Conservation (phyloP, 352 stramenopile genomes). For the Thraustochytrium aureum region DNA sequence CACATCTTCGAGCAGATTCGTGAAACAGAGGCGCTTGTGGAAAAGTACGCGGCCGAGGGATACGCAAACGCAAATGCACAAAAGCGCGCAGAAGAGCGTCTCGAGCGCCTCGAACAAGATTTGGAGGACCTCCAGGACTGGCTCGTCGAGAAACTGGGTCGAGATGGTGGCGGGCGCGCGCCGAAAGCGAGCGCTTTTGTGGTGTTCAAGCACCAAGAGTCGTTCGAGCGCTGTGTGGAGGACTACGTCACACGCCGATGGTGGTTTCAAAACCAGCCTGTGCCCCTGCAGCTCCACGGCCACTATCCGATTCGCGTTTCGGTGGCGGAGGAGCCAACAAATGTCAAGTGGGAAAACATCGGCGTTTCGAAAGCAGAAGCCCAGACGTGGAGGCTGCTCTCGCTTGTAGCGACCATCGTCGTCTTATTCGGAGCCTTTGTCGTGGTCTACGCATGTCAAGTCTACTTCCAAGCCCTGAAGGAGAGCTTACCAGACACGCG, state of each 20-base stretch:
- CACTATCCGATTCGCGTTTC: constrained; percentile 61
- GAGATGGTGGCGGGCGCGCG: constrained; percentile 62
- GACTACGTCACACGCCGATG: constrained; percentile 65
- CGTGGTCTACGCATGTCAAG: constrained; percentile 12
- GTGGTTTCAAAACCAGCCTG: constrained; percentile 13
- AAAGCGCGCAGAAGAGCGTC: neutral
- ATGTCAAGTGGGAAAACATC: constrained; percentile 81
- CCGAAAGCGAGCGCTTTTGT: constrained; percentile 68
- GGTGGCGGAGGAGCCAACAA: constrained; percentile 70
- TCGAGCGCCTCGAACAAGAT: neutral
- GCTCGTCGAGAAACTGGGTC: constrained; percentile 43
- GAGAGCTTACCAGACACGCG: neutral
- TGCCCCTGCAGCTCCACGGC: constrained; percentile 23
- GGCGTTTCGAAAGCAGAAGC: constrained; percentile 8
- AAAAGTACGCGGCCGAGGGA: too few species aligned
- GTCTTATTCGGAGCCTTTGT: neutral
- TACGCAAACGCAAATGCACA: too few species aligned
- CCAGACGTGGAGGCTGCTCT: neutral
- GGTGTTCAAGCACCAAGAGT: constrained; percentile 80
- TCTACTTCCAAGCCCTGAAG: neutral
- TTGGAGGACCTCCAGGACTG: neutral
- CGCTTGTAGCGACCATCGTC: neutral
- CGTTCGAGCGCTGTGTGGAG: constrained; percentile 66
- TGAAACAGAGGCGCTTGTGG: constrained; percentile 64
- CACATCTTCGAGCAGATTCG: constrained; percentile 66